Evolutionary conservation across 2,329 filamentous ascomycete species (phyloP), one percentile per base, ranked within the genome.

Genomic region (Triangularia setosa): DNA sequence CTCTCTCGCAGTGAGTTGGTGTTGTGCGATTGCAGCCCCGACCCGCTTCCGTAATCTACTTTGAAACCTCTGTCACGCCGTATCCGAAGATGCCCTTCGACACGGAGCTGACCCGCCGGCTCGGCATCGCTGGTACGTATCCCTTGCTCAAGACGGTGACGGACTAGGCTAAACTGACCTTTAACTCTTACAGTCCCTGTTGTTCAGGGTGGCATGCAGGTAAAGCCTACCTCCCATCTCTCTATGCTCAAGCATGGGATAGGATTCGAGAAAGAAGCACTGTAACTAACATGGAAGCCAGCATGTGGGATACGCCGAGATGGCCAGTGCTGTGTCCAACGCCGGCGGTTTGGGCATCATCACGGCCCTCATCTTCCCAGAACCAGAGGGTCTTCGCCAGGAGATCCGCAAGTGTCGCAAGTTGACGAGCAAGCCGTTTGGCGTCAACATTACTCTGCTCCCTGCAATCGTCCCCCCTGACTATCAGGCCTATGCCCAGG

Each of bases 381-480:
- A 91, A 16, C 94, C 95, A 57, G 91, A 93, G 77, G 93, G 92
- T 75, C 88, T 99, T 63, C 93, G 94, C 77, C 90, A 91, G 74
- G 95, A 99, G 81, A 99, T 99, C 79, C 89, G 86, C 68, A 89
- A 87, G 79, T 96, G 92, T 83, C 90, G 88, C 71, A 86, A 83
- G 69, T 87, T 98, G 81, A 95, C 91, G 64, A 81, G 83, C 67
- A 84, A 87, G 69, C 91, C 91, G 18, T 98, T 99, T 77, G 95
- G 85, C 73, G 94, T 98, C 72, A 99, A 99, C 80, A 86, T 98
- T 71, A 99, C 95, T 8, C 89, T 98, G 67, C 89, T 98, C 55
- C 95, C 95, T 27, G 86, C 93, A 63, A 85, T 98, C 72, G 89
- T 92, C 9, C 92, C 95, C 6, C 95, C 95, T 4, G 90, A 98